phyloP scores from a whole-genome alignment of 2,329 filamentous ascomycete genomes.

The Gaeumannomyces sp. region DNA sequence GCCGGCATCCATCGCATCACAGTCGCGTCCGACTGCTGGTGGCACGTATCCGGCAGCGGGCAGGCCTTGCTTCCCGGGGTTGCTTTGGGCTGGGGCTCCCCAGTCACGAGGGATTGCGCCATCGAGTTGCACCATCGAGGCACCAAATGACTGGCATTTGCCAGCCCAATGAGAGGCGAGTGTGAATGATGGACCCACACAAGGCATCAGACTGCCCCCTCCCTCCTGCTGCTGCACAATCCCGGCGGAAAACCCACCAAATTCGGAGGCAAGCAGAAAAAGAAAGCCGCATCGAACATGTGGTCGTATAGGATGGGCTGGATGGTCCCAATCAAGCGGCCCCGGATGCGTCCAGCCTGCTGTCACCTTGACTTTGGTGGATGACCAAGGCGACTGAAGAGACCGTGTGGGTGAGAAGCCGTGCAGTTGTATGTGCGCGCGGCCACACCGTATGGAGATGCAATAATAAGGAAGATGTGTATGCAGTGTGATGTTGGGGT shows the following conservation, averaged over 20 bases:
- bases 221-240: neutral
- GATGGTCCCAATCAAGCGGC: constrained; percentile 26
- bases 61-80: neutral
- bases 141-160: constrained; percentile 30
- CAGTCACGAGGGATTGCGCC: constrained; percentile 57
- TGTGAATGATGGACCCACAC: constrained; percentile 10
- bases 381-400: neutral
- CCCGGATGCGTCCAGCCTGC: neutral
- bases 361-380: neutral
- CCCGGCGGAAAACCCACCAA: neutral
- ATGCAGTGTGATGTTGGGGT: neutral
- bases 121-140: constrained; percentile 30
- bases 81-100: neutral
- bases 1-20: neutral
- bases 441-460: neutral
- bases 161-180: constrained; percentile 28
- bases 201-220: neutral
- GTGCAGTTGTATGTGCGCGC: neutral
- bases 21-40: neutral
- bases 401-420: neutral
- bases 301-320: constrained; percentile 17
- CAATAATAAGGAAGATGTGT: neutral
- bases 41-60: neutral
- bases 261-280: constrained; percentile 11
- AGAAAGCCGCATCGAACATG: constrained; percentile 10